Conservation (phyloP, 2,329 filamentous ascomycete genomes). For the Intubia oerlemansii region DNA sequence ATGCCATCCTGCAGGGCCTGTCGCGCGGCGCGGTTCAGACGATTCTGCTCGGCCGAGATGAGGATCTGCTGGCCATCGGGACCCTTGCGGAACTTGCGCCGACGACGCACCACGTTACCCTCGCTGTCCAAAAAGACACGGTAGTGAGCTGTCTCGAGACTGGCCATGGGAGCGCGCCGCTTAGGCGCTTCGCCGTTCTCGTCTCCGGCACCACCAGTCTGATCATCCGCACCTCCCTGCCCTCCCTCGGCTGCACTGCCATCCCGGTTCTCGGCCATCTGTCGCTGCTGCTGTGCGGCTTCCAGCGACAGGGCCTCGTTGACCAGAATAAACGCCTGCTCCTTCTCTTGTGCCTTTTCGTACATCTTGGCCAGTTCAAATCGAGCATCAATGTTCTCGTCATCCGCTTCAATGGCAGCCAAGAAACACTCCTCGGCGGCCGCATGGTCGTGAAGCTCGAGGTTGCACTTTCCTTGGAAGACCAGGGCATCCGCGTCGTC, state of each 20-base stretch:
- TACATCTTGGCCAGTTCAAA: slow-evolving; percentile 70
- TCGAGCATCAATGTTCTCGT: slow-evolving; percentile 52
- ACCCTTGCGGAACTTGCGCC: slow-evolving; percentile 6
- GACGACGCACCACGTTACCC: slow-evolving; percentile 8
- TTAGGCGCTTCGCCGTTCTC: slow-evolving; percentile 1
- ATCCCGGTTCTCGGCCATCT: slow-evolving; percentile 1
- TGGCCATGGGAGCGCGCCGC: slow-evolving; percentile 7
- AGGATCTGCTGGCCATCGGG: slow-evolving; percentile 1
- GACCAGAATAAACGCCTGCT: slow-evolving; percentile 57
- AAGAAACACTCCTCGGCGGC: slow-evolving; percentile 63
- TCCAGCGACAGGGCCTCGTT: slow-evolving; percentile 52
- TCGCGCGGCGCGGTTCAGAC: slow-evolving; percentile 1
- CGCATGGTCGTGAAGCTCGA: slow-evolving; percentile 36
- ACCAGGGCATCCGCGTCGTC: slow-evolving; percentile 27
- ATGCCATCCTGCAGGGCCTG: background rate
- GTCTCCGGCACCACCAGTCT: slow-evolving; percentile 3
- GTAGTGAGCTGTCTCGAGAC: slow-evolving; percentile 7
- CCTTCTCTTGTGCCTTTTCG: slow-evolving; percentile 48
- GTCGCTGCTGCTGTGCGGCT: slow-evolving; percentile 19
- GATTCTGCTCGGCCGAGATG: slow-evolving; percentile 10
- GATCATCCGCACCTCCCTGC: slow-evolving; percentile 1
- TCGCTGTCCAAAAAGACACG: slow-evolving; percentile 8
- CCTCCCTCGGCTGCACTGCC: background rate
- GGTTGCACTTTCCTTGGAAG: slow-evolving; percentile 46
- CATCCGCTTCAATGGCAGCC: slow-evolving; percentile 49